Evolutionary conservation across 306 rosid species (phyloP).

Genomic region (Begonia fuchsioides): DNA sequence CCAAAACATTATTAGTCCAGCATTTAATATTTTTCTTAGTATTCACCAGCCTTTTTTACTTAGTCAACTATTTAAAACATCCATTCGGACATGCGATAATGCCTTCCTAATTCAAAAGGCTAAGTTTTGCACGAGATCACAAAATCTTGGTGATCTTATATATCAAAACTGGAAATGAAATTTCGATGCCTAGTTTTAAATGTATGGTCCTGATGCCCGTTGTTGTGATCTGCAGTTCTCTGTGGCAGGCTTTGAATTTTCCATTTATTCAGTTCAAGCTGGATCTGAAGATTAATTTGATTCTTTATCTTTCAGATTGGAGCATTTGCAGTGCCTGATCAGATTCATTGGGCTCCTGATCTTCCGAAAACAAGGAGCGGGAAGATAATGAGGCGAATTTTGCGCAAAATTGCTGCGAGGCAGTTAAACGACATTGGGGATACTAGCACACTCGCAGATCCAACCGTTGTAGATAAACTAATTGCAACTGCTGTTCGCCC

Average conservation of each 20-base stretch:
- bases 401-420: slow-evolving; percentile 71
- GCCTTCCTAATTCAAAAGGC: no score
- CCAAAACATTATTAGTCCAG: no score
- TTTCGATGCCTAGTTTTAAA: no score
- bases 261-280: no score
- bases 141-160: no score
- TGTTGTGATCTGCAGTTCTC: background rate
- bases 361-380: slow-evolving; percentile 95
- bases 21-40: no score
- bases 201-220: no score
- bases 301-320: slow-evolving; percentile 55
- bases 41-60: no score
- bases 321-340: slow-evolving; percentile 87
- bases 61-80: no score
- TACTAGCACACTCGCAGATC: slow-evolving; percentile 83
- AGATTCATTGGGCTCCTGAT: slow-evolving; percentile 89
- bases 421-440: slow-evolving; percentile 80
- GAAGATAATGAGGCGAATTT: slow-evolving; percentile 84
- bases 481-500: slow-evolving; percentile 50
- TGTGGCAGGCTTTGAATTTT: background rate
- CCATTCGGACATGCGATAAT: no score
- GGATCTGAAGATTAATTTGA: background rate
- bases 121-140: no score
- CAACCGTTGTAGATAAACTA: slow-evolving; percentile 63
- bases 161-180: no score